Base-by-base conservation (phyloP, 345 rosid genomes). In the Alliaria petiolata region DNA sequence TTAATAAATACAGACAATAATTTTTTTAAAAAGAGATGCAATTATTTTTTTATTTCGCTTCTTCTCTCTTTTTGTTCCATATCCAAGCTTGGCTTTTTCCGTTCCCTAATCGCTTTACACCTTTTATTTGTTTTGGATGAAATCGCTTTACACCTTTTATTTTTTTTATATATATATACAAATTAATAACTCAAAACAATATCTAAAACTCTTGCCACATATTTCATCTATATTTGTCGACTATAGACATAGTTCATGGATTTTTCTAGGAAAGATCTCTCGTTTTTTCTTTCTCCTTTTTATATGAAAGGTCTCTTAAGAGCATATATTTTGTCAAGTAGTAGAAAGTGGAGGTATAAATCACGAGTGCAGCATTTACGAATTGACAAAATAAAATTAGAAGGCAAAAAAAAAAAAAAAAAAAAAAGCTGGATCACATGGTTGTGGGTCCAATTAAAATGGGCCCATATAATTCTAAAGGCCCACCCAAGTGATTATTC, bases 261-360 rank as follows among this genome's bases (percentile, higher is more conserved):
- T 60, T 50, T 59, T 35, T 64, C 4, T 51, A 25, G 11, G 39
- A 72, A 55, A 64, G 1, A 55, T 26, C 40, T 35, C 33, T 72
- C 31, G 13, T 3, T 52, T 20, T 54, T 36, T 10, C 25, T 17
- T 20, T 50, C 55, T 31, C 34, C 66, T 65, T 73, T 65, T 13
- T 17, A 28, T 42, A 38, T 25, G 71, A 74, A 58, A 65, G 45
- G 44, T 65, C 53, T 57, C 19, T 0, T 6, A 47, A 39, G 60
- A 61, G 60, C 10, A 56, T 73, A 65, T 64, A 72, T 55, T 50
- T 66, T 74, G 78, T 67, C 78, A 67, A 59, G 31, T 59, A 50
- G 62, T 67, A 34, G 40, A 50, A 65, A 74, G 54, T 65, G 53
- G 65, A 56, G 66, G 19, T 38, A 54, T 15, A n/a, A n/a, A 55